Conservation (phyloP, 495 filamentous ascomycete genomes). For the Tuber microsphaerosporum region DNA sequence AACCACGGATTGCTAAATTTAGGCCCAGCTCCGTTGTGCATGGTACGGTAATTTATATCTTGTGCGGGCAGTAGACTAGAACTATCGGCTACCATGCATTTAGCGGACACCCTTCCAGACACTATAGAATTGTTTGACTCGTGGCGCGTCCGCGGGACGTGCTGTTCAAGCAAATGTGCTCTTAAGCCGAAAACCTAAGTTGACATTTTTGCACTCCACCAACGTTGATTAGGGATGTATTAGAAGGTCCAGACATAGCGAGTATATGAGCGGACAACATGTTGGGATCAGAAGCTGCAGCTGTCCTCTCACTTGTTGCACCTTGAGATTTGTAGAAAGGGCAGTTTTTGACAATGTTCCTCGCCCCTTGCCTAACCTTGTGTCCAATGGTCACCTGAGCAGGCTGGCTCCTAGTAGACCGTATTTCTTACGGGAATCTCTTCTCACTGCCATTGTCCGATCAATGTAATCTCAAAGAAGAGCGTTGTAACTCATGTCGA, state of each 20-base stretch:
- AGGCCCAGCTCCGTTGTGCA: neutral
- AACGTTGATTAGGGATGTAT: neutral
- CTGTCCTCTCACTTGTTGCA: neutral
- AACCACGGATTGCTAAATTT: neutral
- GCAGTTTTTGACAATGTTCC: neutral
- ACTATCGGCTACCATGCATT: neutral
- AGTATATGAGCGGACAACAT: neutral
- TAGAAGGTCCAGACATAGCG: neutral
- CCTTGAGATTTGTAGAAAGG: neutral
- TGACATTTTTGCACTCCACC: neutral
- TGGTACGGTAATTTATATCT: neutral
- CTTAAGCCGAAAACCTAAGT: neutral
- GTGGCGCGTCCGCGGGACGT: neutral
- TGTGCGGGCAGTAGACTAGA: neutral
- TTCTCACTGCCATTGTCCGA: neutral
- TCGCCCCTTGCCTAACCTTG: neutral
- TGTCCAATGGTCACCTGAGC: neutral
- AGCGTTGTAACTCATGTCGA: neutral
- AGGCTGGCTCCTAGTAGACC: neutral
- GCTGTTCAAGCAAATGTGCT: neutral
- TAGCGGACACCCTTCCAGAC: neutral
- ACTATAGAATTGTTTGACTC: neutral
- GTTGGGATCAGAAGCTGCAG: neutral
- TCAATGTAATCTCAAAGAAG: neutral
- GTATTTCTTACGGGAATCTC: neutral